Percentiles rank a stretch among this genome's conserved stretches.
Conservation (phyloP, 2,329 filamentous ascomycete genomes). For the Diaporthe sp. region DNA sequence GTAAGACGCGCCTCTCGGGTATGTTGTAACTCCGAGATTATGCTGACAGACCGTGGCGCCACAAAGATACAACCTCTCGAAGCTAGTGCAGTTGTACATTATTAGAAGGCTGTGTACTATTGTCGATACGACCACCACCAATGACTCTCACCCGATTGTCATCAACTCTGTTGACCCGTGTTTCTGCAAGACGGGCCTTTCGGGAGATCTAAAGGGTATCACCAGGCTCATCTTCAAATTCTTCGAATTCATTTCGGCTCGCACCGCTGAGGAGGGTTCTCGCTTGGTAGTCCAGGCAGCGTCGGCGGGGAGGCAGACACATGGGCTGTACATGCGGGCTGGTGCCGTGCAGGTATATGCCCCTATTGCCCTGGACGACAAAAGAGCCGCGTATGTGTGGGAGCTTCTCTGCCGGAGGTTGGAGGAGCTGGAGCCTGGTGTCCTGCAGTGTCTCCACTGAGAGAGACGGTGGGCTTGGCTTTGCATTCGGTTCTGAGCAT, state of each 20-base stretch:
- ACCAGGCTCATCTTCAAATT: conserved; percentile 27
- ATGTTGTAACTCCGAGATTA: neutral
- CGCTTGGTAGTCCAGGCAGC: conserved; percentile 37
- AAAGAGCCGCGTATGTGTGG: conserved; percentile 32
- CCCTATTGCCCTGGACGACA: conserved; percentile 30
- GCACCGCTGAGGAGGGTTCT: conserved; percentile 36
- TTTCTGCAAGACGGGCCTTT: conserved; percentile 39
- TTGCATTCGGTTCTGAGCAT: neutral
- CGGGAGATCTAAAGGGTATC: conserved; percentile 22
- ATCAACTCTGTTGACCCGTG: conserved; percentile 40
- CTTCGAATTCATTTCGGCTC: conserved; percentile 34
- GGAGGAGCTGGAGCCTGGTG: conserved; percentile 28
- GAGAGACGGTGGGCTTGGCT: neutral
- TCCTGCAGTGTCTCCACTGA: conserved; percentile 22
- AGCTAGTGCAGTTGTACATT: conserved; percentile 35
- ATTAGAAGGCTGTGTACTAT: conserved; percentile 31
- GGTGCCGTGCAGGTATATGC: conserved; percentile 34
- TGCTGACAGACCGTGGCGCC: neutral
- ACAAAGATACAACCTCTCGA: conserved; percentile 37
- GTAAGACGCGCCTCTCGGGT: neutral
- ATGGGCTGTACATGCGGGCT: conserved; percentile 37
- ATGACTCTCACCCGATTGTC: conserved; percentile 32
- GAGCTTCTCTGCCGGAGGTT: neutral
- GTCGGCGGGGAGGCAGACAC: conserved; percentile 34
- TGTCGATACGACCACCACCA: conserved; percentile 21